Percentiles rank a stretch among this genome's conserved stretches.
phyloP scores from a whole-genome alignment of 345 rosid genomes.

The Rhodomyrtus tomentosa region DNA sequence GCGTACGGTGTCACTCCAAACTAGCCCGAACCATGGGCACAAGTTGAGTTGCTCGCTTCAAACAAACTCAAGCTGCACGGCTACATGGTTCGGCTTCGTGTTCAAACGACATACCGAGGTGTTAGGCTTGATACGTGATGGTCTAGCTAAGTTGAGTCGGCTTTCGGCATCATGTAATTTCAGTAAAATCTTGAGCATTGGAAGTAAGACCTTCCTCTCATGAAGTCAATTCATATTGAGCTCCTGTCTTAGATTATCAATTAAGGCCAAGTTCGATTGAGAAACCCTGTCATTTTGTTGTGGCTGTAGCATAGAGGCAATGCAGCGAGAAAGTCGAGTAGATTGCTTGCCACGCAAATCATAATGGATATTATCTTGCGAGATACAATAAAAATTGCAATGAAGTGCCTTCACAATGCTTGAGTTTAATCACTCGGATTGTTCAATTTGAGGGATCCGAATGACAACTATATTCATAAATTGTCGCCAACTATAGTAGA shows the following conservation, averaged over 20 bases:
- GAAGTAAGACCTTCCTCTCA: neutral
- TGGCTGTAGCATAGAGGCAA: no score
- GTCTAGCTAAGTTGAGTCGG: neutral
- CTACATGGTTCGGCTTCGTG: no score
- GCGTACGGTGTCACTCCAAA: rapidly evolving
- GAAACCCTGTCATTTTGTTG: neutral
- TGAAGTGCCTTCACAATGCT: no score
- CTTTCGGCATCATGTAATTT: neutral
- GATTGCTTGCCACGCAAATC: no score
- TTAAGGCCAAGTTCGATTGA: neutral
- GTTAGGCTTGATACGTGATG: neutral
- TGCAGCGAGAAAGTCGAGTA: no score
- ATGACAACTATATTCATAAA: neutral
- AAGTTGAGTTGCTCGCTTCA: rapidly evolving
- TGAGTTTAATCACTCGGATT: no score
- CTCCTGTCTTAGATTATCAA: neutral
- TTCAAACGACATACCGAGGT: neutral
- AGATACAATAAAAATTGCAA: no score
- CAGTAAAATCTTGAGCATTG: neutral
- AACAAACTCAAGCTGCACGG: neutral
- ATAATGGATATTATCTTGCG: no score
- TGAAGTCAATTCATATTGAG: neutral
- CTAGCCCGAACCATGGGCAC: neutral
- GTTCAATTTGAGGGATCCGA: no score
- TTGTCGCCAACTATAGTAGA: neutral